Base-by-base conservation (phyloP, 1,284 basidiomycete genomes). In the Thecaphora thlaspeos region DNA sequence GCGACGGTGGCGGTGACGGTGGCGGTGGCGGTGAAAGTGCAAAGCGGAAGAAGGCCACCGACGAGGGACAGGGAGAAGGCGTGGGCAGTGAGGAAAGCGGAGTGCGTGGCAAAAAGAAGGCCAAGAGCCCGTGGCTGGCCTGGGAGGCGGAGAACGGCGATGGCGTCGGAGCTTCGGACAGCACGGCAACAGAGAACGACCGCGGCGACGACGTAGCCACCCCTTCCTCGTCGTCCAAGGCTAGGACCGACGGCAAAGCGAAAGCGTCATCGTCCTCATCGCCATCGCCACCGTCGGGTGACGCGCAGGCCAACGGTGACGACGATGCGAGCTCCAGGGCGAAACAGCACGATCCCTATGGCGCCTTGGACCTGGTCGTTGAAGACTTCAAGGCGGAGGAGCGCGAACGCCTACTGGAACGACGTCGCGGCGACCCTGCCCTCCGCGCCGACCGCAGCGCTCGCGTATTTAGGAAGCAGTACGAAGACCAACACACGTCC, bases 311-410 rank as follows among this genome's bases (percentile, higher is more conserved):
- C n/a, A n/a, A 43, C 4, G 12, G 15, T 37, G 24, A 43, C 15
- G 15, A 41, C 14, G 21, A 46, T 15, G 40, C 28, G 28, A 30
- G 28, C 28, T 7, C 28, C 8, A 30, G 8, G 32, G 11, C 26
- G 34, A 47, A 8, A 8, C n/a, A 46, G 17, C 32, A 23, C 1
- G 55, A 68, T 24, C 61, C 65, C 10, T 63, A 60, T 47, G 70
- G 70, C n/a, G 67, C 67, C 2, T 64, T 70, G 23, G 68, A 72
- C 32, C 43, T 72, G 3, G 54, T 72, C 2, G 39, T 72, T 12
- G 64, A 67, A 36, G 70, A 72, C 48, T 62, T 53, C 44, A 51
- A 65, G 47, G 68, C 68, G 12, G 70, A 72, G 50, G 70, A 72
- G 43, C 43, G 70, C 18, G 64, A 72, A 24, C 51, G 68, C 3